phyloP scores from a whole-genome alignment of 176 grass and related monocot genomes.

The Saccharum spontaneum region DNA sequence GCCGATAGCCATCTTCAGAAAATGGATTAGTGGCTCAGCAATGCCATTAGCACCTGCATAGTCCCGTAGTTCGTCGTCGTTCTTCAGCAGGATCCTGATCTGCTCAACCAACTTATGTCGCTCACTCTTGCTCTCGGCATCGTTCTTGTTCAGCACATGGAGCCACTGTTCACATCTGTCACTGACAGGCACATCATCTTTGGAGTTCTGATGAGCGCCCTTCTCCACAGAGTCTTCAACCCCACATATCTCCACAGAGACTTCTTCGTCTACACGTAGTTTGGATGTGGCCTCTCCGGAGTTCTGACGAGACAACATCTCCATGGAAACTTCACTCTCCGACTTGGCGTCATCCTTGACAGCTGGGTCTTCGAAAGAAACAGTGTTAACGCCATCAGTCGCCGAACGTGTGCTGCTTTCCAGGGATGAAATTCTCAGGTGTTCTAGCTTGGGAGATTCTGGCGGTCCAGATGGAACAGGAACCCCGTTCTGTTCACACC shows the following conservation, averaged over 20 bases:
- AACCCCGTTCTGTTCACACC: conserved; percentile 82
- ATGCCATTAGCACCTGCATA: conserved; percentile 66
- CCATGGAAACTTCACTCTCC: conserved; percentile 7
- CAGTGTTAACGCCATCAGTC: conserved; percentile 31
- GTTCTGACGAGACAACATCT: conserved; percentile 28
- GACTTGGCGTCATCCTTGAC: conserved; percentile 29
- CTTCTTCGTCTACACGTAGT: conserved; percentile 32
- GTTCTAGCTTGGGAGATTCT: conserved; percentile 73
- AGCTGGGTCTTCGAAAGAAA: conserved; percentile 29
- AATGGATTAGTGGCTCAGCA: conserved; percentile 53
- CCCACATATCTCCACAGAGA: conserved; percentile 39
- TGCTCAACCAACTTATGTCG: conserved; percentile 55
- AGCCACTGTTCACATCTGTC: conserved; percentile 61
- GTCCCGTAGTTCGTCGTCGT: conserved; percentile 58
- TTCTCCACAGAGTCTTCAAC: conserved; percentile 18
- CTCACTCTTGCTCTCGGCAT: conserved; percentile 34
- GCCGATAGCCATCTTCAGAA: conserved; percentile 47
- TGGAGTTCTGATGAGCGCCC: conserved; percentile 11
- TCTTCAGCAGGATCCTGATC: conserved; percentile 69
- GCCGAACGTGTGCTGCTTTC: conserved; percentile 34
- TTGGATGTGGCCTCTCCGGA: conserved; percentile 30
- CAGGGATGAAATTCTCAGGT: conserved; percentile 48
- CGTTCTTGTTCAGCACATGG: conserved; percentile 37
- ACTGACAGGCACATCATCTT: conserved; percentile 24
- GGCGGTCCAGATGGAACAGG: conserved; percentile 56